Evolutionary conservation across 129 eudicot genomes (phyloP).

Genomic region (Smallanthus sonchifolius): DNA sequence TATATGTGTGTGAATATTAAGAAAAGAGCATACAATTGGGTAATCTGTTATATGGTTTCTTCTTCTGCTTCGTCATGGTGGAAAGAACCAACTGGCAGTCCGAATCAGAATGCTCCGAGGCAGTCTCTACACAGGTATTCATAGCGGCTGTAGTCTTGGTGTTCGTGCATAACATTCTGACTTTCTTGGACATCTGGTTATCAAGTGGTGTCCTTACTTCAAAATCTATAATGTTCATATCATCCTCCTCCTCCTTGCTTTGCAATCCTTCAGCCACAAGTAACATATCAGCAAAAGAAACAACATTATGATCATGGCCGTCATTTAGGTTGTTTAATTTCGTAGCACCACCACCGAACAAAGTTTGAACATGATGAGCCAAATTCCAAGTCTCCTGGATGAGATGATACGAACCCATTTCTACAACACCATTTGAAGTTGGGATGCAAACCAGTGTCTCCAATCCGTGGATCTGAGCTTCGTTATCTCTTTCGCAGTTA

Average conservation of each 20-base stretch:
- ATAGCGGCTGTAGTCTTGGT: neutral
- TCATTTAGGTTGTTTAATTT: too few species aligned
- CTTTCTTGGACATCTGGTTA: conserved; percentile 6
- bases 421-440: conserved; percentile 50
- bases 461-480: conserved; percentile 65
- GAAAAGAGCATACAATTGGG: neutral
- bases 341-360: conserved; percentile 31
- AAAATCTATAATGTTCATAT: conserved; percentile 2
- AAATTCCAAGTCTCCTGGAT: conserved; percentile 39
- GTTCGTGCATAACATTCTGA: neutral
- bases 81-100: conserved; percentile 34
- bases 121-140: neutral
- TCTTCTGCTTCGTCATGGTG: conserved; percentile 19
- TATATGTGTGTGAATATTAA: too few species aligned
- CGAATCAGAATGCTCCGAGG: conserved; percentile 41
- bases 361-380: conserved; percentile 36
- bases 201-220: conserved; percentile 5
- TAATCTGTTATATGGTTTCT: conserved; percentile 20
- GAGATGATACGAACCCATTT: conserved; percentile 53
- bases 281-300: conserved; percentile 28
- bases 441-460: conserved; percentile 64
- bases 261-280: conserved; percentile 15
- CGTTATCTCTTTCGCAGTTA: conserved; percentile 60
- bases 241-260: conserved; percentile 13
- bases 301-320: neutral